Percentiles rank a stretch among this genome's conserved stretches.
These are phyloP conservation scores for Annona squamosa DNA, from an alignment of 164 flowering plant genomes.

Conservation along the genomic window DNA sequence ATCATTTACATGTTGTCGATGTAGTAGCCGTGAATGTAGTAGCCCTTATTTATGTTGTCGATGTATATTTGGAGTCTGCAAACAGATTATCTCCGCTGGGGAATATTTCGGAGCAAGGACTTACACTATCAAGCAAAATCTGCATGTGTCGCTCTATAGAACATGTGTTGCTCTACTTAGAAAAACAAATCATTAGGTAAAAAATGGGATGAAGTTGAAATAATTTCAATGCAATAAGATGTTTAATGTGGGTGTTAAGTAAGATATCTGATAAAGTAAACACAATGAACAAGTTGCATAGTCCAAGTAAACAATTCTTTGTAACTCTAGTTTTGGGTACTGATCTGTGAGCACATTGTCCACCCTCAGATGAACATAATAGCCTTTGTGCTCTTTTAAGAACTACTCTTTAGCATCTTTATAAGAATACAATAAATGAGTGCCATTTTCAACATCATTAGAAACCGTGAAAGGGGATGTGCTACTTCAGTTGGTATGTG, in stretches of 20 bases:
- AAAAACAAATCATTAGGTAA: not conserved
- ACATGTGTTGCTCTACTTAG: constrained; percentile 10
- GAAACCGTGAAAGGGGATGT: not conserved
- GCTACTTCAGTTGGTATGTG: not conserved
- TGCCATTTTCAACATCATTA: not conserved
- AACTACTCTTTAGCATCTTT: constrained; percentile 9
- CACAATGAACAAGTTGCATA: constrained; percentile 9
- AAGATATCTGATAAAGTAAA: constrained; percentile 4
- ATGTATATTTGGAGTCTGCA: not conserved
- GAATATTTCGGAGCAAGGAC: not conserved
- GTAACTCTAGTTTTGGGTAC: constrained; percentile 6
- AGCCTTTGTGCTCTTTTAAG: constrained; percentile 5
- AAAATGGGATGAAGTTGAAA: no score
- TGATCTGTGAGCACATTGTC: constrained; percentile 7
- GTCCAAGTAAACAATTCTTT: constrained; percentile 5
- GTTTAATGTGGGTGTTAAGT: no score
- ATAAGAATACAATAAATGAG: not conserved
- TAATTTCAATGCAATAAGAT: no score
- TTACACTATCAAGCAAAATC: not conserved
- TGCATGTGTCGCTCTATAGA: constrained; percentile 8
- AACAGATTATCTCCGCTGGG: not conserved
- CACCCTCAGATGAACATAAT: constrained; percentile 3
- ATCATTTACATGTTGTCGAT: not conserved
- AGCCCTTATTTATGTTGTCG: not conserved
- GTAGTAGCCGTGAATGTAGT: not conserved